Base-by-base conservation (phyloP, 306 rosid species). In the Psophocarpus tetragonolobus region DNA sequence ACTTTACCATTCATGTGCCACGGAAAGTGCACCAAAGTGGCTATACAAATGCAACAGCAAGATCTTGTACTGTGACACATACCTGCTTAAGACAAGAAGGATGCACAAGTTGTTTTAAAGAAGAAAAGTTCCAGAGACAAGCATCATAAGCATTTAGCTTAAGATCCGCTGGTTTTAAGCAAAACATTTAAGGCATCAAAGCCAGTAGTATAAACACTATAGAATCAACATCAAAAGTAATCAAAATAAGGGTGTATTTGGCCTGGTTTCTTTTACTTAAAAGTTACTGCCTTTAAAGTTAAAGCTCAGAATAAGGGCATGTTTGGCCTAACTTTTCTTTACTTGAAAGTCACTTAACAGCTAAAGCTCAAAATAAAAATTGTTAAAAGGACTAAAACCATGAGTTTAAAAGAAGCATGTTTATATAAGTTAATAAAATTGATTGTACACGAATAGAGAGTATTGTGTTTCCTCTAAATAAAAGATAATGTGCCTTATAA, bases 1-100 rank as follows among this genome's bases (percentile, higher is more conserved):
- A 79, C 71, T 84, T 74, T 76, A 96, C 99, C 97, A 80, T 80
- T 96, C 97, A 84, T 90, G 85, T 32, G 96, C 96, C 50, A 87
- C 85, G 3, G 96, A 74, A 80, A 91, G 88, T 57, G 93, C 94
- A 38, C 99, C 99, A 70, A 81, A 81, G 83, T 91, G 85, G 67
- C 92, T 87, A 82, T 91, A 91, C 82, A 96, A 70, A 70, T 96
- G 98, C 89, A 91, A 60, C 87, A 96, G 81, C 74, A 80, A 84
- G 82, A 96, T 85, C 91, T 96, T 96, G 90, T 90, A 93, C 68
- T 86, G 93, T 73, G 85, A 87, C 38, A 84, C 88, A 74, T 82
- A 56, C 74, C 99, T 96, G 96, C 85, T 71, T 79, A 64, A 79
- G 23, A 86, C 57, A 54, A 82, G 74, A 79, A 24, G 47, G 36